Evolutionary conservation across 257 asterid species (phyloP).

Genomic region (Solanum phureja): DNA sequence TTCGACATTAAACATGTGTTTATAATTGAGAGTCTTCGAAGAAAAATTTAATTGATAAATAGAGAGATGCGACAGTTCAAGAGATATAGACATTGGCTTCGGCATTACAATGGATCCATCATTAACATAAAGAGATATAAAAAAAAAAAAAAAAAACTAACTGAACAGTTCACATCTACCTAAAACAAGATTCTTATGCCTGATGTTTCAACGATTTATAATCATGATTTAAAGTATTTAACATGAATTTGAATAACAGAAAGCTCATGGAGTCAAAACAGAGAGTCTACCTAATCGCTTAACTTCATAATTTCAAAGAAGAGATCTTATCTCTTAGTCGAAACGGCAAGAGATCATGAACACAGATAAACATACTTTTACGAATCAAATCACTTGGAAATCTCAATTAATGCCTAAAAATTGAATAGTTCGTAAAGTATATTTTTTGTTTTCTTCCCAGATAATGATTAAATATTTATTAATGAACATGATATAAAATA

Average conservation of each 20-base stretch:
- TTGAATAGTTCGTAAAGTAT: background rate
- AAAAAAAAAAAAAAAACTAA: too few relatives aligned
- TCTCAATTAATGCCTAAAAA: background rate
- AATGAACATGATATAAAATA: too few relatives aligned
- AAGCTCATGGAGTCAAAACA: too few relatives aligned
- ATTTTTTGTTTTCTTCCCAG: too few relatives aligned
- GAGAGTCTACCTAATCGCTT: too few relatives aligned
- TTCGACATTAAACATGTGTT: background rate
- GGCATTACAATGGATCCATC: background rate
- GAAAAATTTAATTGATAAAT: constrained; percentile 44
- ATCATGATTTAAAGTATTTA: background rate
- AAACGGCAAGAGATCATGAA: too few relatives aligned
- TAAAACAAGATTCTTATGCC: background rate
- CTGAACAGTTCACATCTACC: background rate
- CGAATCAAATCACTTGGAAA: too few relatives aligned
- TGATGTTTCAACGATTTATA: background rate
- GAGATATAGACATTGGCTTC: constrained; percentile 12
- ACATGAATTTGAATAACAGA: background rate
- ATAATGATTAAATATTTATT: too few relatives aligned
- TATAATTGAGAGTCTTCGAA: constrained; percentile 50
- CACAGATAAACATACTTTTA: too few relatives aligned
- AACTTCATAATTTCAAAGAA: too few relatives aligned
- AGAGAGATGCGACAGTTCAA: constrained; percentile 59
- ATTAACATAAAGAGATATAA: background rate
- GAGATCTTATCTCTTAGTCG: too few relatives aligned